Conservation (phyloP, 139 green algal species). For the Tetradesmus obliquus region DNA sequence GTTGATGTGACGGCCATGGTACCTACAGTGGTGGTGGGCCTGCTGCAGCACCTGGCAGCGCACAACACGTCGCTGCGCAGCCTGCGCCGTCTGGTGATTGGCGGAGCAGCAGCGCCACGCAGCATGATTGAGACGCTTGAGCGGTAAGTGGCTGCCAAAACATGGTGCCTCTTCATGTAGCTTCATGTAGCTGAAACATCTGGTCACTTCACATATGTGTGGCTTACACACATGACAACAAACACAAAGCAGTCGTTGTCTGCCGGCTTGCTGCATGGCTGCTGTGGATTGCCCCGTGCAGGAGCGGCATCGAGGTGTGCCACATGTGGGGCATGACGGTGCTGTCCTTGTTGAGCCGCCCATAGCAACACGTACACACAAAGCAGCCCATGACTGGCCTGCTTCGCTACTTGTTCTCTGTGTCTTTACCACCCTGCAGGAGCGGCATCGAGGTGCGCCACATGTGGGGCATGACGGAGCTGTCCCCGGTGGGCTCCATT, state of each 20-base stretch:
- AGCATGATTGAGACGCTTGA: conserved; percentile 58
- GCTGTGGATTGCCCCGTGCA: neutral
- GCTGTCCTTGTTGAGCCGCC: conserved; percentile 63
- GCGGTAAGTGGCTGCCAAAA: conserved; percentile 10
- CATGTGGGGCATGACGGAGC: conserved; percentile 86
- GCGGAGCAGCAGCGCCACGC: conserved; percentile 74
- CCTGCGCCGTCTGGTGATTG: conserved; percentile 69
- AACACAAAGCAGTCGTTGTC: no score
- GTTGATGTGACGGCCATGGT: conserved; percentile 61
- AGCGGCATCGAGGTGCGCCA: conserved; percentile 71
- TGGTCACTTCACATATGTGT: no score
- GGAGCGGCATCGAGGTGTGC: conserved; percentile 66
- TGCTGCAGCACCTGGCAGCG: conserved; percentile 70
- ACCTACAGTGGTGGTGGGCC: conserved; percentile 78
- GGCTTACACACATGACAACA: no score
- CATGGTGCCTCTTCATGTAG: no score
- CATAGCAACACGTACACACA: no score
- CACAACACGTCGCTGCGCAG: conserved; percentile 46
- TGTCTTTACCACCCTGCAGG: neutral
- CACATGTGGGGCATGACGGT: conserved; percentile 87
- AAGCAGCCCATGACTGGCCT: no score
- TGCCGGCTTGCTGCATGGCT: no score
- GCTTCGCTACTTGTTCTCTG: no score
- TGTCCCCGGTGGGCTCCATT: conserved; percentile 73
- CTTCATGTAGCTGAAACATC: no score